Evolutionary conservation across 2,329 filamentous ascomycete species (phyloP).

Genomic region (Emmonsia crescens): DNA sequence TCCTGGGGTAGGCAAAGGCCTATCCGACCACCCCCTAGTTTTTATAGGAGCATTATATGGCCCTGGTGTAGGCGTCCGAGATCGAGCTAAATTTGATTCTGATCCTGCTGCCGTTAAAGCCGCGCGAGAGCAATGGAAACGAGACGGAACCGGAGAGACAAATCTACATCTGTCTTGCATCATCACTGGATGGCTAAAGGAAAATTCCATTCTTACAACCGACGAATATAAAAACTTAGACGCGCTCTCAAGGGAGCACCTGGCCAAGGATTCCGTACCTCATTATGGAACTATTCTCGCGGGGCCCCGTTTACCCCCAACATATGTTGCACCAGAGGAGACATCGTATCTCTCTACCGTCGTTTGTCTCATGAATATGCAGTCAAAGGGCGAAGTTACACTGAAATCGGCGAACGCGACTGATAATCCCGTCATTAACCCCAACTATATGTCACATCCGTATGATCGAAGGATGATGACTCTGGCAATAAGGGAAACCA

Average conservation of each 20-base stretch:
- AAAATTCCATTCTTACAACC: constrained; percentile 21
- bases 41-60: constrained; percentile 23
- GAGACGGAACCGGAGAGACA: constrained; percentile 21
- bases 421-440: constrained; percentile 6
- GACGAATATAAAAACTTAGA: constrained; percentile 8
- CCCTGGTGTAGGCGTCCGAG: constrained; percentile 21
- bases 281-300: constrained; percentile 38
- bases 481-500: constrained; percentile 1
- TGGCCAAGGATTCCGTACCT: constrained; percentile 40
- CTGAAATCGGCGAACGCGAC: constrained; percentile 7
- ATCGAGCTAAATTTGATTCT: constrained; percentile 33
- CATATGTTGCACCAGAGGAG: neutral
- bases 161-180: constrained; percentile 16
- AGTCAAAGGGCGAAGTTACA: constrained; percentile 8
- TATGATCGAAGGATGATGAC: constrained; percentile 7
- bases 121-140: constrained; percentile 34
- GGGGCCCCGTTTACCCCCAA: neutral
- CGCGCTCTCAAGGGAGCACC: constrained; percentile 27
- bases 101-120: constrained; percentile 28
- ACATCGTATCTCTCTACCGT: neutral
- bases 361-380: constrained; percentile 7
- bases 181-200: constrained; percentile 16
- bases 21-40: constrained; percentile 39
- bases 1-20: constrained; percentile 46
- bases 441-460: constrained; percentile 9